Evolutionary conservation across 768 basidiomycete genomes (phyloP).

Genomic region (Heimioporus sp.): DNA sequence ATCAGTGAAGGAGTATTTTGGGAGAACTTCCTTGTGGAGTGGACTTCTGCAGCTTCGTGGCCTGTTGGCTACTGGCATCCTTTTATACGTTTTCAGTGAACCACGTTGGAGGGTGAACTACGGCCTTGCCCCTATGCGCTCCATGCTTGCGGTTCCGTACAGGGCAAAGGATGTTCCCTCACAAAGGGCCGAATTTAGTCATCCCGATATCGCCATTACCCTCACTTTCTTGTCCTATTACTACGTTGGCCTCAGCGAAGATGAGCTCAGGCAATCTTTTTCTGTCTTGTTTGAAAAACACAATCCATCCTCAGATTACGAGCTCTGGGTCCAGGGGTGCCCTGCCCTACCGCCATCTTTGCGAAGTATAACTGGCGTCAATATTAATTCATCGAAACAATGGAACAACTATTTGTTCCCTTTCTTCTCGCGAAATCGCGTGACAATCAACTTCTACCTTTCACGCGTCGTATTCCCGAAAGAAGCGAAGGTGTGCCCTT

Average conservation of each 20-base stretch:
- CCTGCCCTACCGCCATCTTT: slow-evolving; percentile 29
- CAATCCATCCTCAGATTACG: slow-evolving; percentile 18
- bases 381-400: slow-evolving; percentile 38
- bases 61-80: slow-evolving; percentile 22
- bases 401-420: slow-evolving; percentile 29
- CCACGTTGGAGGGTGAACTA: slow-evolving; percentile 28
- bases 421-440: slow-evolving; percentile 27
- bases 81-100: slow-evolving; percentile 20
- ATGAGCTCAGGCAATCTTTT: slow-evolving; percentile 16
- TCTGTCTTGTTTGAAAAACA: slow-evolving; percentile 12
- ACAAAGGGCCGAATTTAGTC: slow-evolving; percentile 22
- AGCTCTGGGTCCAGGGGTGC: slow-evolving; percentile 18
- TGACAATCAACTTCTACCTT: slow-evolving; percentile 43
- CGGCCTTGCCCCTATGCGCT: slow-evolving; percentile 5
- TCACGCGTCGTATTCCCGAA: slow-evolving; percentile 46
- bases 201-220: slow-evolving; percentile 23
- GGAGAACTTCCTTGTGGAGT: slow-evolving; percentile 4
- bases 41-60: slow-evolving; percentile 32
- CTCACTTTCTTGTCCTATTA: slow-evolving; percentile 13
- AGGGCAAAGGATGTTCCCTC: slow-evolving; percentile 27
- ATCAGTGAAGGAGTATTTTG: not conserved
- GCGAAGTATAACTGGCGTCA: slow-evolving; percentile 38
- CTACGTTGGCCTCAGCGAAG: slow-evolving; percentile 19
- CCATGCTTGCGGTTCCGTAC: slow-evolving; percentile 27
- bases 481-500: slow-evolving; percentile 26